Evolutionary conservation across 768 basidiomycete species (phyloP).

Genomic region (Cyclocybe cylindracea): DNA sequence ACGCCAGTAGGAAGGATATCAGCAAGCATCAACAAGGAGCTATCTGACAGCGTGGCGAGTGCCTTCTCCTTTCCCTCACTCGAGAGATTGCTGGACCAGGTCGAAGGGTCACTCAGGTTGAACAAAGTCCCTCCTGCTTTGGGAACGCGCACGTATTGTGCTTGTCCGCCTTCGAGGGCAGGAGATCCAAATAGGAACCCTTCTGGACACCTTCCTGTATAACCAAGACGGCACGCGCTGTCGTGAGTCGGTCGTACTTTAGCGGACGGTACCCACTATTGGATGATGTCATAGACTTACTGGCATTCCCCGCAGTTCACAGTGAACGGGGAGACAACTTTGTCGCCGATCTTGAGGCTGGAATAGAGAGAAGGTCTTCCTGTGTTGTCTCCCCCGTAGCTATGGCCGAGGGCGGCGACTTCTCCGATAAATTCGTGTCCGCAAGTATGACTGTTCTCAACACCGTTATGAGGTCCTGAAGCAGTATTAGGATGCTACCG

Average conservation of each 20-base stretch:
- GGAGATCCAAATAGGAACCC: conserved; percentile 69
- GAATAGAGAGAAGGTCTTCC: conserved; percentile 66
- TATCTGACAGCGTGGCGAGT: conserved; percentile 51
- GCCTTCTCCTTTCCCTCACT: conserved; percentile 36
- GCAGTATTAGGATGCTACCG: neutral
- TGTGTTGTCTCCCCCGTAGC: conserved; percentile 40
- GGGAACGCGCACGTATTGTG: conserved; percentile 79
- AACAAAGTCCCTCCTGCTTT: conserved; percentile 78
- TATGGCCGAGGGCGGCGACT: conserved; percentile 65
- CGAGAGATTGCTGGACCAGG: conserved; percentile 42
- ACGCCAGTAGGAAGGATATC: conserved; percentile 83
- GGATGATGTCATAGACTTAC: conserved; percentile 40
- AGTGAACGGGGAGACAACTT: conserved; percentile 80
- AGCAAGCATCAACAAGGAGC: conserved; percentile 68
- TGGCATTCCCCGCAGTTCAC: conserved; percentile 85
- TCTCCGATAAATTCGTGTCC: conserved; percentile 83
- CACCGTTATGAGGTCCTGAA: neutral
- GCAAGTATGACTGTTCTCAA: conserved; percentile 50
- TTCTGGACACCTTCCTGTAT: conserved; percentile 66
- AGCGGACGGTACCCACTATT: neutral
- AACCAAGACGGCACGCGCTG: conserved; percentile 74
- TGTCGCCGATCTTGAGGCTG: conserved; percentile 68
- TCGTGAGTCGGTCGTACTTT: neutral
- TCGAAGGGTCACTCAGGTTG: conserved; percentile 51
- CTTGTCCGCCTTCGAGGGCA: conserved; percentile 70